These are phyloP conservation scores for Neospermospora avenae DNA, from an alignment of 2,329 filamentous ascomycete species.

Conservation along the genomic window DNA sequence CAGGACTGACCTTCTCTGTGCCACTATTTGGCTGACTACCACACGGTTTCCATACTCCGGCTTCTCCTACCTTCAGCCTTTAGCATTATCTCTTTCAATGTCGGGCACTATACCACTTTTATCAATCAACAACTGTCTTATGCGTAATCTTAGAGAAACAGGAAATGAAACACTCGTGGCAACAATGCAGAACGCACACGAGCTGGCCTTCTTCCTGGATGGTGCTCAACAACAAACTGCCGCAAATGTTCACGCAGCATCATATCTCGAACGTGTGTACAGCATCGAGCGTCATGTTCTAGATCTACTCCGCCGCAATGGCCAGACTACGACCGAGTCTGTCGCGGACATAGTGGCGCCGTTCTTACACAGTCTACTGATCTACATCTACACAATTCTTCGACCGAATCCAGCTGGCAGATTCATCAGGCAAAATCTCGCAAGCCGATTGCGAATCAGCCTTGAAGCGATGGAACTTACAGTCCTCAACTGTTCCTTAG, in stretches of 20 bases:
- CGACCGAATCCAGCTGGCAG: neutral
- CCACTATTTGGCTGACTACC: neutral
- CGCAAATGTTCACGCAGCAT: neutral
- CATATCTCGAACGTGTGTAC: neutral
- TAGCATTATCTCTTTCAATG: neutral
- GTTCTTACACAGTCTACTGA: neutral
- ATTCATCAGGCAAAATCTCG: neutral
- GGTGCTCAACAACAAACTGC: neutral
- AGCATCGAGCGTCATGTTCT: constrained; percentile 1
- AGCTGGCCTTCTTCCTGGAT: neutral
- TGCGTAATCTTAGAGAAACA: neutral
- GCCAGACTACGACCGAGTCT: neutral
- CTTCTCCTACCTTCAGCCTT: neutral
- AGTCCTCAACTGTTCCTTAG: neutral
- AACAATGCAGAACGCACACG: neutral
- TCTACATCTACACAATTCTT: neutral
- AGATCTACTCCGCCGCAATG: neutral
- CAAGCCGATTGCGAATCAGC: neutral
- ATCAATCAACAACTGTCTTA: neutral
- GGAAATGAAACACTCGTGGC: neutral
- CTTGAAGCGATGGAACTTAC: neutral
- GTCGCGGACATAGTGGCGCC: neutral
- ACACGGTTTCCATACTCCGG: neutral
- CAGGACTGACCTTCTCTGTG: constrained; percentile 3
- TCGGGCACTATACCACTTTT: neutral